Percentiles rank a stretch among this genome's conserved stretches.
These are phyloP conservation scores for Sporothrix curviconia DNA, from an alignment of 2,329 filamentous ascomycete genomes.

Conservation along the genomic window DNA sequence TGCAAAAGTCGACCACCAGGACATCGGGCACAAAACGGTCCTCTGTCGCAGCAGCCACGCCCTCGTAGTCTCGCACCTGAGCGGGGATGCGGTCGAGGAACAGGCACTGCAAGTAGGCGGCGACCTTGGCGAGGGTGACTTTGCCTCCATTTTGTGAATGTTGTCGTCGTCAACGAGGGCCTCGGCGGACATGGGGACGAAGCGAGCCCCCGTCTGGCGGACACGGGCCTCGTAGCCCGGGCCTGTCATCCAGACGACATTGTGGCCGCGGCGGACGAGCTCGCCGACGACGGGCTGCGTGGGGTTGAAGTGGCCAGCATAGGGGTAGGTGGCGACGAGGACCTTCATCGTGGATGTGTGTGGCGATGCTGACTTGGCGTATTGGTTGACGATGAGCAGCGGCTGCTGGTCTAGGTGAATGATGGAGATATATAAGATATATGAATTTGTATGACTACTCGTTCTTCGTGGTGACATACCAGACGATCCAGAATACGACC, in stretches of 20 bases:
- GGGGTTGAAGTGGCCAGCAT: conserved; percentile 33
- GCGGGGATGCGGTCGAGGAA: conserved; percentile 16
- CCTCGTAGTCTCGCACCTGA: conserved; percentile 15
- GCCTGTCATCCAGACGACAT: conserved; percentile 33
- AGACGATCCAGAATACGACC: too few species aligned
- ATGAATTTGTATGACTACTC: too few species aligned
- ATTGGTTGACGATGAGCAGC: neutral
- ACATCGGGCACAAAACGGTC: conserved; percentile 14
- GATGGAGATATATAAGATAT: too few species aligned
- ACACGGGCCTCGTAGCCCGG: conserved; percentile 30
- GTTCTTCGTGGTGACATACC: too few species aligned
- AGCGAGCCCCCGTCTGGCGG: conserved; percentile 29
- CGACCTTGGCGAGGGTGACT: conserved; percentile 10
- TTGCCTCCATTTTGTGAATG: conserved; percentile 9
- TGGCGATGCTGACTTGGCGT: neutral
- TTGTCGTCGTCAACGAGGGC: conserved; percentile 20
- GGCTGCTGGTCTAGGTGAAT: too few species aligned
- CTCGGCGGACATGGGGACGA: conserved; percentile 28
- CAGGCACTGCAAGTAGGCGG: conserved; percentile 14
- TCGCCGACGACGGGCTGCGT: conserved; percentile 34
- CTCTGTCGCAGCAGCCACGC: neutral
- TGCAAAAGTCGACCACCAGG: conserved; percentile 19
- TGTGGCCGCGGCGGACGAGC: conserved; percentile 32
- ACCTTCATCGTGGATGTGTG: conserved; percentile 25
- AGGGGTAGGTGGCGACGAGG: conserved; percentile 34